Evolutionary conservation across 2,329 filamentous ascomycete species (phyloP), one percentile per base, ranked within the genome.

Genomic region (Penicillium polonicum): DNA sequence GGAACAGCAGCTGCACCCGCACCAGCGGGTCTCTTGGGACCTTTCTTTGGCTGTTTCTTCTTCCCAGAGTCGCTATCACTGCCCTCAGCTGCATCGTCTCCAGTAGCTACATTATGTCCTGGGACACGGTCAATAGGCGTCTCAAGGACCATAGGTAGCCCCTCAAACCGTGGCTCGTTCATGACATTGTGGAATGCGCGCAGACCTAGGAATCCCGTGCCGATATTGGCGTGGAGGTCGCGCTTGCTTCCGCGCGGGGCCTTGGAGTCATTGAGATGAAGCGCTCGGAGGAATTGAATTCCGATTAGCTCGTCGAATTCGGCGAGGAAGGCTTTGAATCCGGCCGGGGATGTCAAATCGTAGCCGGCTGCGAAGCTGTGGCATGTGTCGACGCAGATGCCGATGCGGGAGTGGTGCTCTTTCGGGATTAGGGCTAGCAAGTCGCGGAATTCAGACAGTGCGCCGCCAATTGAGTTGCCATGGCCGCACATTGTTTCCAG

Each of bases 201-300:
- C 17, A 99, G 82, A 0, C 94, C 94, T 0, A 99, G 82, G 71
- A 95, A 99, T 1, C 94, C 94, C 0, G 92, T 95, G 27, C 94
- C 94, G 62, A 99, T 97, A 72, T 97, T 97, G 63, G 93, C 92
- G 75, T 99, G 94, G 2, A 97, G 78, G 72, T 99, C 94, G 41
- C 92, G 86, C 64, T 91, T 85, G 36, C 91, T 94, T 42, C 77
- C 81, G 31, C 96, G 80, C 0, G 94, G 93, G 0, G 92, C 91
- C 76, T 97, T 99, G 77, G 90, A 95, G 76, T 99, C 94, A 74
- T 99, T 99, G 42, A 99, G 67, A 74, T 99, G 94, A 55, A 97
- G 80, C 0, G 94, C 94, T 60, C 86, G 87, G 8, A 99, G 83
- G 67, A 95, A 96, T 52, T 85, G 77, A 31, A 88, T 74, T 0